These are phyloP conservation scores for Piper betle DNA, from an alignment of 164 flowering plant genomes.

Conservation along the genomic window DNA sequence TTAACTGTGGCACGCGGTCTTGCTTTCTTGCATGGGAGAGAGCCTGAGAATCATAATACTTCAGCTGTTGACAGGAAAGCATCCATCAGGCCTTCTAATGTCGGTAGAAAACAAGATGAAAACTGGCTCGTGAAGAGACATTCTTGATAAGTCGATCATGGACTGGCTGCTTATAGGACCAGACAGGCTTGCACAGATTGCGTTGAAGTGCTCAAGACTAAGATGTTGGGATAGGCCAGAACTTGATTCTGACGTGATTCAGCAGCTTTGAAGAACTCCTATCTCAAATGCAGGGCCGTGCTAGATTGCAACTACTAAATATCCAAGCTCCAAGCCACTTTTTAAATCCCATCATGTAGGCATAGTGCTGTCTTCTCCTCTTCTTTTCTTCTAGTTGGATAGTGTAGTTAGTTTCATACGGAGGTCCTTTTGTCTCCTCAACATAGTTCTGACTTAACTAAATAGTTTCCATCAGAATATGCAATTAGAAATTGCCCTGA, in stretches of 20 bases:
- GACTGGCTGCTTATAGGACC: constrained; percentile 75
- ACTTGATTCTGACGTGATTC: constrained; percentile 58
- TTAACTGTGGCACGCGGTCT: constrained; percentile 79
- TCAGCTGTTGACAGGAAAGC: constrained; percentile 52
- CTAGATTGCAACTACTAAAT: constrained; percentile 16
- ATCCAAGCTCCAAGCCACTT: constrained; percentile 46
- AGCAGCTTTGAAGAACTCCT: constrained; percentile 47
- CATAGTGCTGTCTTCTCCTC: constrained; percentile 3
- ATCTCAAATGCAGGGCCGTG: constrained; percentile 30
- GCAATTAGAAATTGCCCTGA: too few species aligned
- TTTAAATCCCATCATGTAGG: constrained; percentile 85
- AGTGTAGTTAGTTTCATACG: not conserved
- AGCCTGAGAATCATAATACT: constrained; percentile 62
- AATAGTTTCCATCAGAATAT: too few species aligned
- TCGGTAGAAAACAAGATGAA: constrained; percentile 40
- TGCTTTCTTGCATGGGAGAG: constrained; percentile 61
- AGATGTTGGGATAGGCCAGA: constrained; percentile 88
- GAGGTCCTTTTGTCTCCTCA: not conserved
- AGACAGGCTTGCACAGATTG: constrained; percentile 46
- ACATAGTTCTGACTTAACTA: not conserved
- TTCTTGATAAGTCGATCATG: constrained; percentile 46
- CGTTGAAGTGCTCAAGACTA: constrained; percentile 43
- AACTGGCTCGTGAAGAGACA: constrained; percentile 24
- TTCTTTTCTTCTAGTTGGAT: not conserved
- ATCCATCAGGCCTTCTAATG: constrained; percentile 38